Evolutionary conservation across 768 basidiomycete species (phyloP).

Genomic region (Austroboletus festivus): DNA sequence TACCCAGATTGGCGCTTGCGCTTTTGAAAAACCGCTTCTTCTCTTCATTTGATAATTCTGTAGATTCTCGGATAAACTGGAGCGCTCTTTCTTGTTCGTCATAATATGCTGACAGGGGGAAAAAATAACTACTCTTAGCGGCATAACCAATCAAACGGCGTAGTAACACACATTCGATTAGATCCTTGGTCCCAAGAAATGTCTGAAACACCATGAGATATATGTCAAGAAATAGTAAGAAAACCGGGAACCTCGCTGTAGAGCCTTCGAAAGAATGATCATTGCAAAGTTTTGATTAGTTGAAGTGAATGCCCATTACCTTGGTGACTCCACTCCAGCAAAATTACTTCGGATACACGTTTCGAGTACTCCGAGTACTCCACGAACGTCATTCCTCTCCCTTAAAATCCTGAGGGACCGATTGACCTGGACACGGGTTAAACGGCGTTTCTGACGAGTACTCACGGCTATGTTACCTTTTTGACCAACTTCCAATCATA

Average conservation of each 20-base stretch:
- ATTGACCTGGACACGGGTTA: conserved; percentile 50
- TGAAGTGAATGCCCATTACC: conserved; percentile 37
- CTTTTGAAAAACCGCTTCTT: conserved; percentile 91
- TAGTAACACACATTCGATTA: conserved; percentile 70
- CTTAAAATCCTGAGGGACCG: conserved; percentile 69
- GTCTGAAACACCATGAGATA: conserved; percentile 50
- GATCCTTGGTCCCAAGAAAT: conserved; percentile 84
- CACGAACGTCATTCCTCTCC: conserved; percentile 77
- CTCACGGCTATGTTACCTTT: conserved; percentile 44
- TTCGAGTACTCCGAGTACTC: conserved; percentile 85
- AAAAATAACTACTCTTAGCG: not conserved
- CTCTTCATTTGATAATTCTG: conserved; percentile 76
- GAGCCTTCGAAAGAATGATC: conserved; percentile 45
- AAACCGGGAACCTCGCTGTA: conserved; percentile 70
- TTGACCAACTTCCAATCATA: conserved; percentile 89
- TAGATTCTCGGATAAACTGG: conserved; percentile 69
- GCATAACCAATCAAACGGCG: not conserved
- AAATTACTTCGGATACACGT: conserved; percentile 91
- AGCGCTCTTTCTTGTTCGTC: conserved; percentile 75
- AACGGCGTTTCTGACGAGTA: not conserved
- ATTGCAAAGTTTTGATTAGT: not conserved
- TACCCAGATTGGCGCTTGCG: conserved; percentile 85
- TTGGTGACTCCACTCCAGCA: conserved; percentile 84
- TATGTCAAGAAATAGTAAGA: conserved; percentile 1
- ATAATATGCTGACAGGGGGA: conserved; percentile 62